Base-by-base conservation (phyloP, 176 grass and related monocot species). In the Eleusine indica region DNA sequence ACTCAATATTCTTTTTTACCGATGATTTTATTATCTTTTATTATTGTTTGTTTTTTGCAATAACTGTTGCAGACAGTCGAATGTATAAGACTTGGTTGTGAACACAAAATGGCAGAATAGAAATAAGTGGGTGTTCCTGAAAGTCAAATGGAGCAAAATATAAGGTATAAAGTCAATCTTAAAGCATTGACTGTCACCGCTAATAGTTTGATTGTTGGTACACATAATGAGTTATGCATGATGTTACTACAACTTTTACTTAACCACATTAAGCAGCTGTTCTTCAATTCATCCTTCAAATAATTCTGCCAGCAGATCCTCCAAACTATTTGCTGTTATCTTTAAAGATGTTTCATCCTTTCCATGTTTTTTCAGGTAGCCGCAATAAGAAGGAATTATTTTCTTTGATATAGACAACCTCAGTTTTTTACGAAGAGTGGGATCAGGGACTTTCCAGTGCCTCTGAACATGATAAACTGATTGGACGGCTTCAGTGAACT, bases 361-460 rank as follows among this genome's bases (percentile, higher is more conserved):
- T 58, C 0, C 7, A 30, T 81, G 66, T 60, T 82, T 76, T 39
- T 60, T 75, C 51, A 58, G 52, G 74, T 76, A 76, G 0, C 21
- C 52, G 15, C 10, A 40, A 6, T 57, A 75, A 1, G 4, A 40
- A 58, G 73, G 73, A 75, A 75, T 18, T 75, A 75, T 58, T 58
- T 58, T 75, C 18, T 58, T 57, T 57, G 73, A 58, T 75, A 58
- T 21, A 58, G 51, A 75, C n/a, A 40, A 5, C 18, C 73, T 75
- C 32, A 58, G 35, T 18, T 40, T 75, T 75, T 71, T 13, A n/a
- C 53, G 53, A 61, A 61, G 67, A 44, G 11, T 54, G 13, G 80
- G 68, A 71, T 72, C 67, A 72, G 80, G 68, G 22, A 82, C 68
- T 13, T 82, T 82, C 80, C 68, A 82, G 11, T 42, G 48, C 15